A percentile compares a stretch with the other conserved stretches of the same genome.
These are phyloP conservation scores for Monilinia laxa DNA, from an alignment of 2,329 filamentous ascomycete species.

Conservation along the genomic window DNA sequence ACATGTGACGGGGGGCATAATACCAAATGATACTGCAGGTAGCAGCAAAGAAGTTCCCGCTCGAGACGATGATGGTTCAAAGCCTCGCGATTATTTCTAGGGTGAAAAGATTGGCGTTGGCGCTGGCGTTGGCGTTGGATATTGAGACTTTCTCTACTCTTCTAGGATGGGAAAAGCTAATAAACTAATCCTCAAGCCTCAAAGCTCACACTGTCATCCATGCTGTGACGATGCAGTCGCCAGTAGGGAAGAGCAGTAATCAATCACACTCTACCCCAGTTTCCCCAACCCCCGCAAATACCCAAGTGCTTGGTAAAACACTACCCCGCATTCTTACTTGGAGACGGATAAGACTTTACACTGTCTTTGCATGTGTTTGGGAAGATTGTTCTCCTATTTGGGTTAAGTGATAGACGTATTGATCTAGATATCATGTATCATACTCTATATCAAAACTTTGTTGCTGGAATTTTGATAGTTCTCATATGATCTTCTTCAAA, in stretches of 20 bases:
- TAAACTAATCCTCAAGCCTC: too few species aligned
- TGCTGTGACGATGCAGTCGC: too few species aligned
- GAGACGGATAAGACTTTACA: conserved; percentile 3
- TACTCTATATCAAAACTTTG: too few species aligned
- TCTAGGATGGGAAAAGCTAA: too few species aligned
- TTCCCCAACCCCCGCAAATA: conserved; percentile 1
- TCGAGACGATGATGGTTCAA: not conserved
- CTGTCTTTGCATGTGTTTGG: not conserved
- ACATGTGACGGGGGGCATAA: not conserved
- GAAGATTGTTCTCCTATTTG: not conserved
- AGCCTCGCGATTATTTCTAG: not conserved
- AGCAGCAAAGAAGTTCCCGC: not conserved
- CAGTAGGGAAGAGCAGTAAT: too few species aligned
- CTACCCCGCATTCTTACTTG: not conserved
- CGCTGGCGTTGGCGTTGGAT: too few species aligned
- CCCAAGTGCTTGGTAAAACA: not conserved
- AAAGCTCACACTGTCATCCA: not conserved
- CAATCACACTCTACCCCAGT: not conserved
- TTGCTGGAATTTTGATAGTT: too few species aligned
- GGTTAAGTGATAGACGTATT: not conserved
- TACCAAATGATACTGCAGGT: not conserved
- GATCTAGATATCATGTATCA: too few species aligned
- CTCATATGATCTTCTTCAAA: too few species aligned
- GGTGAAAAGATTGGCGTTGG: not conserved
- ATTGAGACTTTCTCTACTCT: too few species aligned